Evolutionary conservation across 768 basidiomycete genomes (phyloP), one percentile per base, ranked within the genome.

Genomic region (Pleurotus eryngii): DNA sequence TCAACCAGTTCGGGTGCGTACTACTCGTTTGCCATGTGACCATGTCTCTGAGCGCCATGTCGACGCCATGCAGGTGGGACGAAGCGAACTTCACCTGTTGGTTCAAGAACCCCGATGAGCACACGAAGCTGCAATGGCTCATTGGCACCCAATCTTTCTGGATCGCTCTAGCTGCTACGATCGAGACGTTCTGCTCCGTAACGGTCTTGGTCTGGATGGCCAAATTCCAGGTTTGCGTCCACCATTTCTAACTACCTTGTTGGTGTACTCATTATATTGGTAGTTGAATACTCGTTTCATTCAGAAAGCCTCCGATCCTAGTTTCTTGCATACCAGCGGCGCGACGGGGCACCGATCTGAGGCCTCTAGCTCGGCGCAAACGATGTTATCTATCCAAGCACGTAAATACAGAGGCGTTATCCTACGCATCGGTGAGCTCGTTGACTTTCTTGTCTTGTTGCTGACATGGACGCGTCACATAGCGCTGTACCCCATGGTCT

Each of bases 101-200:
- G 68, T 68, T 61, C 47, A 51, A 55, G 20, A 64, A 63, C 56
- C 37, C 57, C 2, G 50, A 66, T 26, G 47, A 35, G 4, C n/a
- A 50, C n/a, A 24, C 27, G 3, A 59, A 61, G 22, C 11, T 69
- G 22, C 58, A 55, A 1, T 69, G 68, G 67, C 53, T 69, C 37
- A 65, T 66, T 30, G 66, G 62, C 3, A 68, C 67, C 8, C 63
- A 64, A 40, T 62, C 62, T 5, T 66, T 67, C 49, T 69, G 68
- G 68, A 53, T 65, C 15, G 45, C 58, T 11, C 48, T 65, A 15
- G 64, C 64, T 6, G 63, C 65, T 12, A 56, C 58, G 2, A 59
- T 60, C 15, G 67, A 69, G 42, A 63, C 57, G 4, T 18, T 62
- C 35, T 59, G 59, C 22, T 65, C 65, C 1, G 56, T 53, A 15